A percentile compares a stretch with the other conserved stretches of the same genome.
These are phyloP conservation scores for Hypoxylon lienhwacheense DNA, from an alignment of 495 filamentous ascomycete species.

Conservation along the genomic window DNA sequence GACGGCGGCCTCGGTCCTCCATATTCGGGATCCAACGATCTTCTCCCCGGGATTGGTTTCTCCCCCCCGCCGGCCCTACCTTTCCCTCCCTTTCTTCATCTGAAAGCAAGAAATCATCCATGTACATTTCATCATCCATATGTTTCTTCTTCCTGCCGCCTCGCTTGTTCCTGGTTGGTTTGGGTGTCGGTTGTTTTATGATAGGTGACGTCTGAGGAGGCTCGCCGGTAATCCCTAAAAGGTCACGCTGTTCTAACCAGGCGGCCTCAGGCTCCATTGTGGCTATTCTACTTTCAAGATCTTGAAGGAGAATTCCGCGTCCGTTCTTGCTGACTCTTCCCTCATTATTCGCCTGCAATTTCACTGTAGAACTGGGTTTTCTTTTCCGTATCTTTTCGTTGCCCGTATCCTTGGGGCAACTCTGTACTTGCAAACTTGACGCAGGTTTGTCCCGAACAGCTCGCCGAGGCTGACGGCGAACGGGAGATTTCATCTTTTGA, in stretches of 20 bases:
- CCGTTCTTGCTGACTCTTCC: not conserved
- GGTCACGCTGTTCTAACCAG: conserved; percentile 9
- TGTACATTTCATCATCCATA: conserved; percentile 12
- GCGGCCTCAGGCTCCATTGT: conserved; percentile 10
- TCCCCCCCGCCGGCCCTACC: not conserved
- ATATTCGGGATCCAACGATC: conserved; percentile 31
- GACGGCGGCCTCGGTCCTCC: conserved; percentile 18
- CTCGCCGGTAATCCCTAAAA: conserved; percentile 5
- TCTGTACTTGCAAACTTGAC: not conserved
- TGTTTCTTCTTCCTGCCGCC: conserved; percentile 5
- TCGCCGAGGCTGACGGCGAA: conserved; percentile 2
- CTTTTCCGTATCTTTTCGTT: too few species aligned
- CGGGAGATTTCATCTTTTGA: not conserved
- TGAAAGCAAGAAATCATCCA: conserved; percentile 18
- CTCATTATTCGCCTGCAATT: not conserved
- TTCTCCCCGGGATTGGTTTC: conserved; percentile 8
- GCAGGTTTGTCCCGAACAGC: conserved; percentile 3
- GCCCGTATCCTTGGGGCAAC: not conserved
- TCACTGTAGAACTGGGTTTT: not conserved
- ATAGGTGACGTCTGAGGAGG: not conserved
- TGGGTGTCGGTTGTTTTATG: not conserved
- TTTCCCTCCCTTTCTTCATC: not conserved
- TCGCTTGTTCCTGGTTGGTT: conserved; percentile 5
- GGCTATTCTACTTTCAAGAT: conserved; percentile 12
- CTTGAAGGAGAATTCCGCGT: not conserved